Base-by-base conservation (phyloP, 2,329 filamentous ascomycete species). In the Lecanicillium sp. region DNA sequence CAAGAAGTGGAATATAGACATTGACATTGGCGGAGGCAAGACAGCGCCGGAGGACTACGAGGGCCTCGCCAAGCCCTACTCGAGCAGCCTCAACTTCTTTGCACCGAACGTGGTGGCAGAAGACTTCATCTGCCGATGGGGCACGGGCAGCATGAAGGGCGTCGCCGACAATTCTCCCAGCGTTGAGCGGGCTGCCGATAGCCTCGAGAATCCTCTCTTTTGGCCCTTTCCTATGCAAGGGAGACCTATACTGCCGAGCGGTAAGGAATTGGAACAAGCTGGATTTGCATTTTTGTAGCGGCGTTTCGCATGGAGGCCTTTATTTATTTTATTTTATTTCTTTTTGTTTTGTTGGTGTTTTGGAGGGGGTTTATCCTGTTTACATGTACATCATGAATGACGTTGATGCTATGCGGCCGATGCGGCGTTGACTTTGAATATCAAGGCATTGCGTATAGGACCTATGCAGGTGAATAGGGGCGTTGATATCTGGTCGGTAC, bases 161-260 rank as follows among this genome's bases (percentile, higher is more conserved):
- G 36, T 39, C 31, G 42, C 29, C 30, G 30, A 40, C 36, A 39
- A 45, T 25, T 37, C 34, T 8, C 36, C 41, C 2, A 43, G 18
- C 10, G 30, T 54, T 5, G 49, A 53, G 35, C 51, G 50, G 28
- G 38, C 55, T 7, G 61, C 61, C 0, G 63, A 65, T 17, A 56
- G 49, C 15, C 53, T 67, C 44, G 67, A 73, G 42, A 76, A 76
- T 39, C 73, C 73, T 14, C 56, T 77, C 2, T 77, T 77, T 47
- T 79, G 74, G 74, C 72, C 74, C 1, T 78, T 77, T 43, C 74
- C 74, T 0, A 71, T 77, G 69, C 74, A 77, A 46, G 74, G 74
- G 0, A 62, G 72, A 17, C 73, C 74, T 3, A 71, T 77, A 41
- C 46, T 78, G 19, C 66, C 71, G 0, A 60, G 54, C 1, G 71